Percentiles rank a stretch among this genome's conserved stretches.
Evolutionary conservation across 495 filamentous ascomycete genomes (phyloP).

Genomic region (Aspergillus diversus): DNA sequence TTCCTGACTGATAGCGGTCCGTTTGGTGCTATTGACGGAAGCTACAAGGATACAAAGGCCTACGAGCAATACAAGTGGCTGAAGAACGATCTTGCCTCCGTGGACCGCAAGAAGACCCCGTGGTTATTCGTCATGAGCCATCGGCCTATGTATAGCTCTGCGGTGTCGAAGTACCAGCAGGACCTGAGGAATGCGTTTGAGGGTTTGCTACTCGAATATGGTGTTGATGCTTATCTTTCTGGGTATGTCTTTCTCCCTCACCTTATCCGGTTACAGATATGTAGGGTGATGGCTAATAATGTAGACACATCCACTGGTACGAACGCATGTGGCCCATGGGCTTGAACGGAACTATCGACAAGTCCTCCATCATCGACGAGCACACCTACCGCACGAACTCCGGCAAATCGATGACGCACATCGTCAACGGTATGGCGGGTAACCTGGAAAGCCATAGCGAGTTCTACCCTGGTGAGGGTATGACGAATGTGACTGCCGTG

Average conservation of each 20-base stretch:
- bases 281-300: too few relatives aligned
- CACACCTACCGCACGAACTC: conserved; percentile 48
- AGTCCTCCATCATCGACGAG: conserved; percentile 41
- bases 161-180: conserved; percentile 43
- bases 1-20: conserved; percentile 53
- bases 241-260: conserved; percentile 23
- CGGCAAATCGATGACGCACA: conserved; percentile 51
- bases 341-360: conserved; percentile 36
- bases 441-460: conserved; percentile 50
- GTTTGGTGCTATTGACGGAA: conserved; percentile 46
- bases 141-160: conserved; percentile 58
- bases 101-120: conserved; percentile 54
- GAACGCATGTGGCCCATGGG: conserved; percentile 49
- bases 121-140: conserved; percentile 63
- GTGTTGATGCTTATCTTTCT: conserved; percentile 59
- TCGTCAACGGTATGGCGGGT: conserved; percentile 50
- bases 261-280: too few relatives aligned
- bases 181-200: conserved; percentile 56
- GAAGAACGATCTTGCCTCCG: conserved; percentile 46
- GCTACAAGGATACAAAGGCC: conserved; percentile 43
- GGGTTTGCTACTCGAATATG: conserved; percentile 56
- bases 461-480: conserved; percentile 33
- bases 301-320: conserved; percentile 59
- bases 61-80: conserved; percentile 56
- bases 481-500: conserved; percentile 48